phyloP scores from a whole-genome alignment of 2,329 filamentous ascomycete genomes.

The Colletotrichum noveboracense region DNA sequence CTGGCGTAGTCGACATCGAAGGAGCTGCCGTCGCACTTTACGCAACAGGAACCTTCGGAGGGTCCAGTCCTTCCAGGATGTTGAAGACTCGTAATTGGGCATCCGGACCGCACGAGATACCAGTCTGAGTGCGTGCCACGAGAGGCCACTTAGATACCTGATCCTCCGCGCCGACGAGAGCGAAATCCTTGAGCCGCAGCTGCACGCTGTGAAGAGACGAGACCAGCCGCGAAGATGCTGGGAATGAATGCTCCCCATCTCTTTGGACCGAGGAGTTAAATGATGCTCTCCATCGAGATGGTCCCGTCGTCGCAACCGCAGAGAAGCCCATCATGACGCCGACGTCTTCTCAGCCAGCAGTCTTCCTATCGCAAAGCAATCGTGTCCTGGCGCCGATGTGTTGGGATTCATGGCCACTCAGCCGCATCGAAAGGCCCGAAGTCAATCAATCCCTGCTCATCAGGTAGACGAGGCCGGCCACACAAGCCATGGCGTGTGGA shows the following conservation, averaged over 20 bases:
- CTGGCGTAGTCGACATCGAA: background rate
- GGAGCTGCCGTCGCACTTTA: background rate
- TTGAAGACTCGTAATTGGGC: background rate
- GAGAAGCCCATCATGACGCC: too few relatives aligned
- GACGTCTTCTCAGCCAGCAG: background rate
- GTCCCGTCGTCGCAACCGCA: background rate
- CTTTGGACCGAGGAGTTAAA: background rate
- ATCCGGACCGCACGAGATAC: background rate
- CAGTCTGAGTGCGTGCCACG: background rate
- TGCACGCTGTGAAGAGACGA: background rate
- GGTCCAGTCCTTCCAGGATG: background rate
- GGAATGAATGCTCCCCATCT: rapidly evolving
- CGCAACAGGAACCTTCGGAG: background rate
- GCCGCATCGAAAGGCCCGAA: background rate
- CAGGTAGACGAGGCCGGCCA: background rate
- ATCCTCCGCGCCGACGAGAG: background rate
- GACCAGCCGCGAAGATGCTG: background rate
- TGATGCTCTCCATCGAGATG: background rate
- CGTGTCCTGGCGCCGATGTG: background rate
- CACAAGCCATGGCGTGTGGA: background rate
- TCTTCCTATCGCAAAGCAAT: background rate
- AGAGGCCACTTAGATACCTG: background rate
- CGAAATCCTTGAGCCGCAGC: background rate
- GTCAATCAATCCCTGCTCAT: background rate
- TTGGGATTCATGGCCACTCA: background rate